These are phyloP conservation scores for Colletotrichum falcatum DNA, from an alignment of 2,329 filamentous ascomycete species.

Conservation along the genomic window DNA sequence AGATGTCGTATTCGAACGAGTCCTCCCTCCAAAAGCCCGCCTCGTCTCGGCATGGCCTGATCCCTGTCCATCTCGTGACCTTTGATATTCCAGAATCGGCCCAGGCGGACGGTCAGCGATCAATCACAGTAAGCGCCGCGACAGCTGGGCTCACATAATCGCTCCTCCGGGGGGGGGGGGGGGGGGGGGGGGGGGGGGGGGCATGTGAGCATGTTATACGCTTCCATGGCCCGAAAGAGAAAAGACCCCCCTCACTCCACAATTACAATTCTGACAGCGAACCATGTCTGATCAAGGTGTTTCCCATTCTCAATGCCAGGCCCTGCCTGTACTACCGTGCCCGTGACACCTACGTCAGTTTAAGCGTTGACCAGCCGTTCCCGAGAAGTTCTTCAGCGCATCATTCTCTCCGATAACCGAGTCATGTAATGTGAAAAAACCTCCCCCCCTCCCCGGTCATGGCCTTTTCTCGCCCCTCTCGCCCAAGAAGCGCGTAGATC, in stretches of 20 bases:
- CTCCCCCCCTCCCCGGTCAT: neutral
- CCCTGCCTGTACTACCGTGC: neutral
- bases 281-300: neutral
- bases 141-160: neutral
- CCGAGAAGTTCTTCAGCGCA: conserved; percentile 19
- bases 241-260: neutral
- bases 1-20: too few relatives aligned
- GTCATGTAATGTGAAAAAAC: conserved; percentile 25
- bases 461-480: neutral
- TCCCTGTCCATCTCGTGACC: conserved; percentile 8
- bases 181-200: too few relatives aligned
- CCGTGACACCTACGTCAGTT: conserved; percentile 16
- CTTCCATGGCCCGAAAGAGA: neutral
- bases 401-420: conserved; percentile 31
- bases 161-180: too few relatives aligned
- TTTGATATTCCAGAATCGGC: conserved; percentile 4
- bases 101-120: neutral
- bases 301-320: neutral
- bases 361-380: conserved; percentile 20
- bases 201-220: conserved; percentile 18
- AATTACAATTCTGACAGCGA: conserved; percentile 7
- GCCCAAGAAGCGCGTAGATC: conserved; percentile 18
- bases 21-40: conserved; percentile 11
- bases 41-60: neutral
- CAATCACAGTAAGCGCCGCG: neutral